phyloP scores from a whole-genome alignment of 495 filamentous ascomycete genomes.

The Penicillium psychrofluorescens region DNA sequence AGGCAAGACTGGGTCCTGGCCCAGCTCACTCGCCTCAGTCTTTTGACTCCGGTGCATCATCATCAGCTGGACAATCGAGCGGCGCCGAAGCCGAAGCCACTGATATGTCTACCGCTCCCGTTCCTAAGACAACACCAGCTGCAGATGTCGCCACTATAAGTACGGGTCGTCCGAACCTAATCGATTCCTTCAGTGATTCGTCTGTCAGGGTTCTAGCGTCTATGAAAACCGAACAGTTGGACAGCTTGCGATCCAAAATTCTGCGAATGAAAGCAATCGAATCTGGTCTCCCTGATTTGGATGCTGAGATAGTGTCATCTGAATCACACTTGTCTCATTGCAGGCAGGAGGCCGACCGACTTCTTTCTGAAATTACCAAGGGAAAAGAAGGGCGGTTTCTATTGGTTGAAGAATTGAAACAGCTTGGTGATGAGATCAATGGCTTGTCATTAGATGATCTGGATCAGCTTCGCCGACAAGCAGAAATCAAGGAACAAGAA shows the following conservation, averaged over 20 bases:
- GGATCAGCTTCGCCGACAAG: constrained; percentile 27
- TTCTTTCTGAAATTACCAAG: constrained; percentile 53
- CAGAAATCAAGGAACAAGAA: constrained; percentile 15
- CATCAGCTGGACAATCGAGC: constrained; percentile 10
- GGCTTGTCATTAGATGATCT: constrained; percentile 33
- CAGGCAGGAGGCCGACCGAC: constrained; percentile 47
- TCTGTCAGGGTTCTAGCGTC: constrained; percentile 7
- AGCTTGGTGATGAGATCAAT: constrained; percentile 40
- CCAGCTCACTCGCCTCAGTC: constrained; percentile 26
- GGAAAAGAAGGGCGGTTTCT: constrained; percentile 27
- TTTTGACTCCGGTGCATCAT: constrained; percentile 10
- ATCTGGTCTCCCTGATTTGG: constrained; percentile 49
- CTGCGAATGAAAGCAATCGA: constrained; percentile 49
- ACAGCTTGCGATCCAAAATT: constrained; percentile 22
- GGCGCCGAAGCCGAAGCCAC: constrained; percentile 3
- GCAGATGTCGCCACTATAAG: not conserved
- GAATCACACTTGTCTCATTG: constrained; percentile 45
- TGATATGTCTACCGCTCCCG: not conserved
- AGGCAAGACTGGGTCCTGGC: constrained; percentile 41
- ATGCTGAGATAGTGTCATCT: constrained; percentile 42
- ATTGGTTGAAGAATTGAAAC: constrained; percentile 49
- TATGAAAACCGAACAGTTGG: constrained; percentile 14
- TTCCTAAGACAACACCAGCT: not conserved
- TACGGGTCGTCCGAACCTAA: constrained; percentile 2
- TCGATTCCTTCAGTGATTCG: constrained; percentile 7